Percentiles rank a stretch among this genome's conserved stretches.
phyloP scores from a whole-genome alignment of 441 rosid genomes.

The Francoa sonchifolia region DNA sequence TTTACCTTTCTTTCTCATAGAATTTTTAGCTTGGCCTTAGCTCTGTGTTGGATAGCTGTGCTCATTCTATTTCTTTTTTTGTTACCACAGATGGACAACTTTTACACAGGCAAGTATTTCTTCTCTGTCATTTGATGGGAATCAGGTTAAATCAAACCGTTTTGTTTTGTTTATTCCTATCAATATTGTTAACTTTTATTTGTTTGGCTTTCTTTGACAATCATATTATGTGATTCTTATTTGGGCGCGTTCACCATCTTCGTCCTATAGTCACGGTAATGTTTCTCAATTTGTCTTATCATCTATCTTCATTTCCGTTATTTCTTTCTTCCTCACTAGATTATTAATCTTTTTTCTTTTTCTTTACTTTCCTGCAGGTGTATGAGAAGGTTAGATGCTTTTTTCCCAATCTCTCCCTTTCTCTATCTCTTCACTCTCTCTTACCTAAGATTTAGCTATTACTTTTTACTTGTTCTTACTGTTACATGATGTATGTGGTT shows the following conservation, averaged over 20 bases:
- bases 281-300: constrained; percentile 6
- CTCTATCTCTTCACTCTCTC: background rate
- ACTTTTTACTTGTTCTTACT: constrained; percentile 7
- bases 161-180: constrained; percentile 5
- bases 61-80: constrained; percentile 13
- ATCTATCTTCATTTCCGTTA: background rate
- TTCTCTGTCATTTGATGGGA: constrained; percentile 5
- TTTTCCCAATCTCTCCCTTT: constrained; percentile 2
- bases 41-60: constrained; percentile 5
- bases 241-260: constrained; percentile 16
- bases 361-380: constrained; percentile 47
- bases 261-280: constrained; percentile 67
- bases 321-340: background rate
- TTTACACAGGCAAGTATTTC: constrained; percentile 71
- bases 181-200: constrained; percentile 5
- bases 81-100: constrained; percentile 84
- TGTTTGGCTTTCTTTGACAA: constrained; percentile 12
- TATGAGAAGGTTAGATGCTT: constrained; percentile 72
- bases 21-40: background rate
- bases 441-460: constrained; percentile 3
- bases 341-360: constrained; percentile 11
- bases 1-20: background rate
- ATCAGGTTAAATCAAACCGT: constrained; percentile 2
- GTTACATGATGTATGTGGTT: no score
- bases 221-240: constrained; percentile 16